Evolutionary conservation across 805 yeast species (phyloP), one percentile per base, ranked within the genome.

Genomic region (Wickerhamiella azymoides): DNA sequence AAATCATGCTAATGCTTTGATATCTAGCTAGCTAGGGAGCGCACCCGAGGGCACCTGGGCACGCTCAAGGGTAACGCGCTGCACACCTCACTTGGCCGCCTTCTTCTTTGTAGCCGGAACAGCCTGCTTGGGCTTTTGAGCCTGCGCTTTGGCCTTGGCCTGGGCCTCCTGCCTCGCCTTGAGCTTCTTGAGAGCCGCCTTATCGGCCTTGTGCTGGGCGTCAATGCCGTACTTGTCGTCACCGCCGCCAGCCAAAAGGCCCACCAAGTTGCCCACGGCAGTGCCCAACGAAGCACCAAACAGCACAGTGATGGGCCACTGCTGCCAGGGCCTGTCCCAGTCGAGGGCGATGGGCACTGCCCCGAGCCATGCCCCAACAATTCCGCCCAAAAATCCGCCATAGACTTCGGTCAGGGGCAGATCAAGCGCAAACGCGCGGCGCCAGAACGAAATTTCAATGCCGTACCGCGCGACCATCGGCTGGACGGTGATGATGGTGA

Each of bases 291-390:
- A 84, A 0, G 78, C 77, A 1, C 97, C 96, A 8, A 74, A 69
- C 11, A 89, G 67, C 37, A 89, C 70, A 0, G 97, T 89, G 45
- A 85, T 74, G 6, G 98, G 98, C 93, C 96, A 89, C 45, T 70
- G 72, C 62, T 89, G 98, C 98, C 98, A 89, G 21, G 81, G 84
- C 55, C 97, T 72, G 60, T 89, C 98, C 98, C 98, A 89, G 62
- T 89, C 98, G 49, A 92, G 69, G 0, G 97, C 96, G 48, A 92
- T 86, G 1, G 94, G 97, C 32, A 84, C 62, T 2, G 89, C 95
- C 13, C 97, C 96, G 1, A 85, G 53, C 97, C 97, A 89, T 6
- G 88, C 77, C 1, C 96, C 95, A 10, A 80, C 35, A 35, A 69
- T 51, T 0, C 69, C 62, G 4, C 74, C 74, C 10, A 70, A 44